Evolutionary conservation across 441 rosid species (phyloP), one percentile per base, ranked within the genome.

Genomic region (Mallotus repandus): DNA sequence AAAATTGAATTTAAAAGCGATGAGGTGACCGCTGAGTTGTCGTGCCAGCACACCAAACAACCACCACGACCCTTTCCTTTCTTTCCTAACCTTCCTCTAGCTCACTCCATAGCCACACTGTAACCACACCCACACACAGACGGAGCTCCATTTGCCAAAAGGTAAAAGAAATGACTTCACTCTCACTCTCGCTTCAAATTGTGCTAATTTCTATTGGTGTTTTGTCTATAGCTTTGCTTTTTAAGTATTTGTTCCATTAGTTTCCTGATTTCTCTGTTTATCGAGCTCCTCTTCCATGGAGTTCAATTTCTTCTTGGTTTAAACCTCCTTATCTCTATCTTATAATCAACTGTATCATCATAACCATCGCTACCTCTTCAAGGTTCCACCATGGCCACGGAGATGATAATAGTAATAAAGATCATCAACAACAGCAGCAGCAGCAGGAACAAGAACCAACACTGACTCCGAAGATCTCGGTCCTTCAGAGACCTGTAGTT

Each of bases 301-400:
- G 77, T 74, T 84, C 88, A 2, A 19, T 92, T 2, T 63, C 78
- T 41, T 82, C 91, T 2, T 90, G 91, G 97, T 82, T 87, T 56
- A 82, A 69, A 76, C 98, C 97, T 11, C 95, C 94, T 14, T 92
- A 92, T 69, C 85, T 88, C 3, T 90, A 89, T 77, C 45, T 94
- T 76, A 21, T 90, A 72, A 80, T 86, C 74, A 94, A 94, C 79
- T 80, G 78, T 69, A 92, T 94, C 80, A 94, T 92, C 83, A 73
- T 88, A 78, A 74, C 80, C 54, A 92, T 94, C 77, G 91, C 73
- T 32, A 89, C 86, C 21, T 83, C 97, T 29, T 85, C 95, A 1
- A 76, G 80, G 67, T 85, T 78, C 71, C 80, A 77, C 70, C 77
- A 67, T 19, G 59, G 48, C 69, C 71, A 66, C 41, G 85, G 73